A percentile compares a stretch with the other conserved stretches of the same genome.
Evolutionary conservation across 2,329 filamentous ascomycete species (phyloP).

Genomic region (Paramyrothecium roridum): DNA sequence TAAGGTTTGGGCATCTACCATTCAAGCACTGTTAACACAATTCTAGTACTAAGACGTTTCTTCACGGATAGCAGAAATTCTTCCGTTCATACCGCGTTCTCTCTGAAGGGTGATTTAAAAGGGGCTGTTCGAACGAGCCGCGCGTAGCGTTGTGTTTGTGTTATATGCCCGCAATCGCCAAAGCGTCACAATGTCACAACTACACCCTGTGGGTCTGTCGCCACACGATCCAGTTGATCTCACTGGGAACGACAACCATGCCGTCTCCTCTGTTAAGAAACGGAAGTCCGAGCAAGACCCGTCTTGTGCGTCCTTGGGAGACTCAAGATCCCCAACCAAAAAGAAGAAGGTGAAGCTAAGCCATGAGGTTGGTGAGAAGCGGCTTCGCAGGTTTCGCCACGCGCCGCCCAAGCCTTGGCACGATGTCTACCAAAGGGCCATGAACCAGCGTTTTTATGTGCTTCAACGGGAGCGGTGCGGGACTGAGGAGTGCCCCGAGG

Average conservation of each 20-base stretch:
- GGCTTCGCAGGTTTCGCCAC: conserved; percentile 28
- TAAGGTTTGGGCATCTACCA: no score
- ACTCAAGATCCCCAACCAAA: background rate
- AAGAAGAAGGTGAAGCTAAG: conserved; percentile 9
- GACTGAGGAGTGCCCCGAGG: conserved; percentile 36
- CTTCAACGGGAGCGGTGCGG: conserved; percentile 35
- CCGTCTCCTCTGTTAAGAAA: conserved; percentile 10
- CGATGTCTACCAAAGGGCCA: conserved; percentile 34
- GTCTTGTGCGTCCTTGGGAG: background rate
- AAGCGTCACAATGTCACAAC: background rate
- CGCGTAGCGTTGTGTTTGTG: no score
- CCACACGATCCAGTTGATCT: conserved; percentile 7
- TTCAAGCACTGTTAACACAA: no score
- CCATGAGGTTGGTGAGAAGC: conserved; percentile 25
- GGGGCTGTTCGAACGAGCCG: no score
- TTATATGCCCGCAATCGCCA: no score
- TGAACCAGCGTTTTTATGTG: conserved; percentile 43
- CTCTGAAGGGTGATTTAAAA: no score
- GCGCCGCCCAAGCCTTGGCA: conserved; percentile 30
- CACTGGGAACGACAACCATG: background rate
- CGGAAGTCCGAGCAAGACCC: conserved; percentile 2
- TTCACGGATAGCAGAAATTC: no score
- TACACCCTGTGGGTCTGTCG: conserved; percentile 2
- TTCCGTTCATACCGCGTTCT: no score
- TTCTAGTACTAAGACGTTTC: no score